phyloP scores from a whole-genome alignment of 768 basidiomycete genomes.

The Nidularia sp. region DNA sequence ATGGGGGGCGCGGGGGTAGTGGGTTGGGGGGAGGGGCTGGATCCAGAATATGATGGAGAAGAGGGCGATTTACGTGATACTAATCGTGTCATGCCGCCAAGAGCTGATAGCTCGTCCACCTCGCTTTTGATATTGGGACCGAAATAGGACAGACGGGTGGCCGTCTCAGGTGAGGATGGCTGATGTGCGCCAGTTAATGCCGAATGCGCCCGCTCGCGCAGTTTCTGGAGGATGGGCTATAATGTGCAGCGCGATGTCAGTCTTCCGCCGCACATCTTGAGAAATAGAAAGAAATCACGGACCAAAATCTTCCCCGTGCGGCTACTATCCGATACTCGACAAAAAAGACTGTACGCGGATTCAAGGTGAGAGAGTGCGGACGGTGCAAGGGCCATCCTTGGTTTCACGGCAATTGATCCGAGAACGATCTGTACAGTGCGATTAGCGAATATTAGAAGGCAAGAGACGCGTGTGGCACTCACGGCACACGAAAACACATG shows the following conservation, averaged over 20 bases:
- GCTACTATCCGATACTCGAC: slow-evolving; percentile 45
- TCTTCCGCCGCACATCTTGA: not conserved
- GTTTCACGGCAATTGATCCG: slow-evolving; percentile 64
- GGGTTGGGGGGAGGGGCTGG: slow-evolving; percentile 40
- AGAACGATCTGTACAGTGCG: slow-evolving; percentile 50
- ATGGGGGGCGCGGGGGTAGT: slow-evolving; percentile 37
- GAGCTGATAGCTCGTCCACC: slow-evolving; percentile 54
- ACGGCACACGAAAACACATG: slow-evolving; percentile 73
- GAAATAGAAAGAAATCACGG: slow-evolving; percentile 14
- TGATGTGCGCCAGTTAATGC: slow-evolving; percentile 25
- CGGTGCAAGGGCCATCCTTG: slow-evolving; percentile 58
- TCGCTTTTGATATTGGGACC: slow-evolving; percentile 50
- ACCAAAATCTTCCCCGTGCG: slow-evolving; percentile 60
- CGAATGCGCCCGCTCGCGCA: slow-evolving; percentile 49
- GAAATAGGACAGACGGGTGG: slow-evolving; percentile 28
- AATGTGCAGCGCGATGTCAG: not conserved
- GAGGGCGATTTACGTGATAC: slow-evolving; percentile 47
- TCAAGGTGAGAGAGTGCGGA: slow-evolving; percentile 70
- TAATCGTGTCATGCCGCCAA: slow-evolving; percentile 62
- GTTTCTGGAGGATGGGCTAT: slow-evolving; percentile 59
- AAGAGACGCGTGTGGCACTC: slow-evolving; percentile 14
- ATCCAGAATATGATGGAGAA: slow-evolving; percentile 39
- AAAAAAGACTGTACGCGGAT: slow-evolving; percentile 54
- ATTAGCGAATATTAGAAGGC: slow-evolving; percentile 1
- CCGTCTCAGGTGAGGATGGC: slow-evolving; percentile 11